Evolutionary conservation across 176 grass and related monocot species (phyloP).

Genomic region (Aegilops sharonensis): DNA sequence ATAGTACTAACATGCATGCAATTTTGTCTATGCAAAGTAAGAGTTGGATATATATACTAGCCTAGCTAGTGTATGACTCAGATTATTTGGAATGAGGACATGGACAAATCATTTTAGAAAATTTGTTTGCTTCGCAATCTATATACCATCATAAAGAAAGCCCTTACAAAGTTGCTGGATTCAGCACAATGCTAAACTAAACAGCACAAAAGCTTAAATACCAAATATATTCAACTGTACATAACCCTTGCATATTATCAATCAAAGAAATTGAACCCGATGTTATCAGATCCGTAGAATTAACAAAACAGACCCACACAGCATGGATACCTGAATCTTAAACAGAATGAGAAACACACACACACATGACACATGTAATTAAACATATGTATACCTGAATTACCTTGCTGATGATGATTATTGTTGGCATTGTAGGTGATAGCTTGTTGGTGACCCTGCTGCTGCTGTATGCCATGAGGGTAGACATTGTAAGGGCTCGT

Average conservation of each 20-base stretch:
- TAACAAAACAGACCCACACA: not conserved
- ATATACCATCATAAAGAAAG: not conserved
- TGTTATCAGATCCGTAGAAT: not conserved
- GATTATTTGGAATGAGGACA: not conserved
- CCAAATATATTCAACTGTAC: not conserved
- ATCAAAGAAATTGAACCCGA: not conserved
- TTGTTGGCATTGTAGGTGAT: not conserved
- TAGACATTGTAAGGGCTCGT: constrained; percentile 14
- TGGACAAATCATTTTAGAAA: not conserved
- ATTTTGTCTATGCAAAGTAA: not conserved
- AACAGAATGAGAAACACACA: not conserved
- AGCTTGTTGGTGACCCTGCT: constrained; percentile 24
- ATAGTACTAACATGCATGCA: not conserved
- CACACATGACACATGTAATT: no score
- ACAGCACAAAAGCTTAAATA: not conserved
- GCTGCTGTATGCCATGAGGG: not conserved
- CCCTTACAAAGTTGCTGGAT: not conserved
- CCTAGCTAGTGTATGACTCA: not conserved
- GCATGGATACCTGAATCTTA: not conserved
- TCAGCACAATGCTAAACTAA: not conserved
- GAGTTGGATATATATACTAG: not conserved
- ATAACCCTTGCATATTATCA: not conserved
- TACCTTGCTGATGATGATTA: constrained; percentile 13
- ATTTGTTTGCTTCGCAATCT: not conserved
- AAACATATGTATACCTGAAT: constrained; percentile 26